These are phyloP conservation scores for Populus davidiana DNA, from an alignment of 345 rosid genomes.

Conservation along the genomic window DNA sequence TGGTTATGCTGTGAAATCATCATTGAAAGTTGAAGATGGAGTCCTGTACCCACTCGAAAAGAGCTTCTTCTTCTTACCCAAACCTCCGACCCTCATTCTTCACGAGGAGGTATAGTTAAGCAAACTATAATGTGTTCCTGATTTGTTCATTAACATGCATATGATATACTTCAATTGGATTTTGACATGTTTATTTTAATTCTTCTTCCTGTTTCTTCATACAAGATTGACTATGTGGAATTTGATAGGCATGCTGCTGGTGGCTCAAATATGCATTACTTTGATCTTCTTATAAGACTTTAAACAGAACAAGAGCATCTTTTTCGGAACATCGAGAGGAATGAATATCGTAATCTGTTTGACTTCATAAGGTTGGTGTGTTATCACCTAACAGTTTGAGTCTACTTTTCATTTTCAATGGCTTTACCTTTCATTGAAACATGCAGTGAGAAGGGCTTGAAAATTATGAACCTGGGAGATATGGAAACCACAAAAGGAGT, in stretches of 20 bases:
- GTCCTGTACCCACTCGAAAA: constrained; percentile 94
- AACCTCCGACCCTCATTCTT: constrained; percentile 97
- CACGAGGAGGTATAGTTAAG: constrained; percentile 75
- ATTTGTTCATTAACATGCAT: background rate
- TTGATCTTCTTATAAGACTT: constrained; percentile 86
- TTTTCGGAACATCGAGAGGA: constrained; percentile 93
- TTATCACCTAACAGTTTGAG: background rate
- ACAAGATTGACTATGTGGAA: constrained; percentile 88
- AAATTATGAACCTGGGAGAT: constrained; percentile 87
- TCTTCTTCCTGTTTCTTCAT: constrained; percentile 1
- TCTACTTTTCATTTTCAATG: background rate
- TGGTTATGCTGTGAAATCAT: constrained; percentile 98
- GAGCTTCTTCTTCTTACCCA: constrained; percentile 94
- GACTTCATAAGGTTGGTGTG: constrained; percentile 69
- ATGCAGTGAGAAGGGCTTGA: constrained; percentile 78
- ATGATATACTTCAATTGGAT: background rate
- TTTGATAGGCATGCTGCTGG: constrained; percentile 99
- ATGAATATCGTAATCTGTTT: constrained; percentile 86
- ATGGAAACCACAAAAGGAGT: constrained; percentile 56
- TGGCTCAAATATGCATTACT: constrained; percentile 98
- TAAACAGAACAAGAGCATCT: constrained; percentile 97
- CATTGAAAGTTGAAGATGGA: constrained; percentile 97
- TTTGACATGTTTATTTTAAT: background rate
- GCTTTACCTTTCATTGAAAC: constrained; percentile 12
- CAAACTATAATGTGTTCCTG: background rate